phyloP scores from a whole-genome alignment of 495 filamentous ascomycete genomes.

The Xylaria acuta region DNA sequence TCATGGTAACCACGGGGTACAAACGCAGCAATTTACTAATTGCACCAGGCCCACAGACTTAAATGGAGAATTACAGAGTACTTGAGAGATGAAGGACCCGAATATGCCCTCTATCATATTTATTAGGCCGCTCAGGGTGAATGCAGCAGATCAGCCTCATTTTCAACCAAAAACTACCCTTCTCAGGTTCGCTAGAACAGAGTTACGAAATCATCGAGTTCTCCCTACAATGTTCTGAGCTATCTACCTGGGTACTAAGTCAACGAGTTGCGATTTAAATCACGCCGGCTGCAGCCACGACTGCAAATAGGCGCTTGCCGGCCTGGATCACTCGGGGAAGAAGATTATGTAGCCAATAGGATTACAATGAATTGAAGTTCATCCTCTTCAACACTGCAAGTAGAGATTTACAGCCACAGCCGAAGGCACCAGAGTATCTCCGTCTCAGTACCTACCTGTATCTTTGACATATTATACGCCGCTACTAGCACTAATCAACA shows the following conservation, averaged over 20 bases:
- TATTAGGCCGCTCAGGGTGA: not conserved
- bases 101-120: not conserved
- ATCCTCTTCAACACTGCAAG: too few relatives aligned
- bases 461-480: not conserved
- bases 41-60: not conserved
- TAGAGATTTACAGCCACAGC: too few relatives aligned
- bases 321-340: not conserved
- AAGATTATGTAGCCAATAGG: not conserved
- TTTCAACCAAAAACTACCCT: not conserved
- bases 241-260: not conserved
- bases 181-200: not conserved
- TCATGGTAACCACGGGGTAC: not conserved
- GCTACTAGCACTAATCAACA: not conserved
- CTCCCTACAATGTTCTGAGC: not conserved
- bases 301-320: not conserved
- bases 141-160: not conserved
- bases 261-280: not conserved
- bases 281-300: not conserved
- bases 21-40: not conserved
- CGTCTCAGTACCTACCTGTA: not conserved
- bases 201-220: not conserved
- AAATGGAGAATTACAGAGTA: too few relatives aligned
- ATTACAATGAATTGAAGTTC: too few relatives aligned
- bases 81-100: too few relatives aligned
- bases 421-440: not conserved